Evolutionary conservation across 1,284 basidiomycete species (phyloP).

Genomic region (Erythrobasidium hasegawianum): DNA sequence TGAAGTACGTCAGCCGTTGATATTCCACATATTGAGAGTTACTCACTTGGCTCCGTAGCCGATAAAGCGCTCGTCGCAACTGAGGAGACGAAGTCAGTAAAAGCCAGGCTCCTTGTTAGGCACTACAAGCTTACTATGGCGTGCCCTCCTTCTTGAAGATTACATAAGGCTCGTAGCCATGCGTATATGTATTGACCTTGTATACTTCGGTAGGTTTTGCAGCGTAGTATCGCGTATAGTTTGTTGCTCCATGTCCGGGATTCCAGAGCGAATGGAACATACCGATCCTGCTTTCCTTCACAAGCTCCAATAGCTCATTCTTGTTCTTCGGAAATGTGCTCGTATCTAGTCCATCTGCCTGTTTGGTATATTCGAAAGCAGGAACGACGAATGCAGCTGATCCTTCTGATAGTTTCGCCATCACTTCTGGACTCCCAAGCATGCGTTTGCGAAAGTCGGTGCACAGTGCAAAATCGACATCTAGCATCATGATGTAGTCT

Average conservation of each 20-base stretch:
- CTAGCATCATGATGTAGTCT: constrained; percentile 78
- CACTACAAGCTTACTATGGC: constrained; percentile 59
- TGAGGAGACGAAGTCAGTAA: constrained; percentile 38
- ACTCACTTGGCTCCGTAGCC: constrained; percentile 64
- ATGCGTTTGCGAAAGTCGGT: constrained; percentile 67
- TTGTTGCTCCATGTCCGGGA: constrained; percentile 71
- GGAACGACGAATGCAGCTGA: constrained; percentile 67
- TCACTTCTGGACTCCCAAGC: constrained; percentile 47
- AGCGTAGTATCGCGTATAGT: constrained; percentile 66
- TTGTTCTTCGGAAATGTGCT: constrained; percentile 63
- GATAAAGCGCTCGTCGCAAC: constrained; percentile 83
- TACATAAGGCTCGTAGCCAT: constrained; percentile 78
- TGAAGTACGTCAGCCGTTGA: background rate
- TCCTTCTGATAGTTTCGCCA: constrained; percentile 55
- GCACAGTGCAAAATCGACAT: constrained; percentile 76
- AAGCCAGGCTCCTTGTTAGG: background rate
- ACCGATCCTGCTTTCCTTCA: constrained; percentile 57
- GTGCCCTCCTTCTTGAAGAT: constrained; percentile 70
- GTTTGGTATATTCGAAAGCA: constrained; percentile 68
- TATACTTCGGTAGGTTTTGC: constrained; percentile 65
- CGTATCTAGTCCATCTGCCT: constrained; percentile 60
- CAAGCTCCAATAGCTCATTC: constrained; percentile 59
- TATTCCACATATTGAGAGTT: background rate
- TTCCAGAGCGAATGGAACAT: constrained; percentile 74
- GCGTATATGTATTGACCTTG: constrained; percentile 66